Percentiles rank a stretch among this genome's conserved stretches.
phyloP scores from a whole-genome alignment of 345 rosid species.

The Aquilaria malaccensis region DNA sequence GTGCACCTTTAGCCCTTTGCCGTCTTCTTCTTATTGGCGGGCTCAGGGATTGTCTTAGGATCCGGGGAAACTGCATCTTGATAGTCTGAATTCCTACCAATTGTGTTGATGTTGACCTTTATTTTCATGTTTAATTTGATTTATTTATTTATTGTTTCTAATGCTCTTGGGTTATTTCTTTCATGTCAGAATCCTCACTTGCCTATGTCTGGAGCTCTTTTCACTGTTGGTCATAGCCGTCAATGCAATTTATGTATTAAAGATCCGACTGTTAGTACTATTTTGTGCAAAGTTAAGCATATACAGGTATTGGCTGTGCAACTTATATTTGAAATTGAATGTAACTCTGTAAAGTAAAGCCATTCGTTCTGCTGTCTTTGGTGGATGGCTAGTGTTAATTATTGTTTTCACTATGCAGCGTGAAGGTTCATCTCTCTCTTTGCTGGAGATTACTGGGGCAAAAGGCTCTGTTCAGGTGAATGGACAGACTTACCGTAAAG shows the following conservation, averaged over 20 bases:
- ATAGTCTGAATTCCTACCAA: background rate
- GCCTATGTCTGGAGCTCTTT: conserved; percentile 46
- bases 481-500: conserved; percentile 51
- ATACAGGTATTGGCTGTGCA: conserved; percentile 45
- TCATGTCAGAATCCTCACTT: conserved; percentile 67
- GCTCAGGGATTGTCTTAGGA: too few species aligned
- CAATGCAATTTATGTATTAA: conserved; percentile 64
- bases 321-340: background rate
- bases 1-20: too few species aligned
- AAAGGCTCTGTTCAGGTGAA: conserved; percentile 86
- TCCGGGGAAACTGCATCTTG: background rate
- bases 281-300: conserved; percentile 73
- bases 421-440: conserved; percentile 56
- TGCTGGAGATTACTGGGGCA: conserved; percentile 67
- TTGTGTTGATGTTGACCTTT: too few species aligned
- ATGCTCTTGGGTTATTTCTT: conserved; percentile 18
- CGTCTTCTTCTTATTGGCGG: too few species aligned
- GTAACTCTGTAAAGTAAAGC: background rate
- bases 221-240: conserved; percentile 74
- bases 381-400: conserved; percentile 8
- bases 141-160: conserved; percentile 9
- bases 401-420: conserved; percentile 37
- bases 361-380: conserved; percentile 4
- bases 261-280: conserved; percentile 49
- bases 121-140: background rate